phyloP scores from a whole-genome alignment of 495 filamentous ascomycete species.

The Penicillium daleae region DNA sequence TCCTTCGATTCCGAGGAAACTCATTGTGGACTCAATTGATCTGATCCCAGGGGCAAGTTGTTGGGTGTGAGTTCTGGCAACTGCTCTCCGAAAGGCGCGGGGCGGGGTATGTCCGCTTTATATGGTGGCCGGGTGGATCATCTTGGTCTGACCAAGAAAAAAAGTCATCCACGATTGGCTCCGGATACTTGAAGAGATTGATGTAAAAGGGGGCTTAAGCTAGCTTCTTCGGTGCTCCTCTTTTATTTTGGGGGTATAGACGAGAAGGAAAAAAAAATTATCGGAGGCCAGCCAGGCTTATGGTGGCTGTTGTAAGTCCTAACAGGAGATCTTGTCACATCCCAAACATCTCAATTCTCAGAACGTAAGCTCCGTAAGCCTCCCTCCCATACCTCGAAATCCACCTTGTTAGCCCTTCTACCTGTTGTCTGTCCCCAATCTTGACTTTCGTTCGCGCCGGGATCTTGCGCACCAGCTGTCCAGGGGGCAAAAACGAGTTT shows the following conservation, averaged over 20 bases:
- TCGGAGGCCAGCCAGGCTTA: neutral
- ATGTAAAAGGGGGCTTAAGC: neutral
- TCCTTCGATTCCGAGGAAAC: constrained; percentile 51
- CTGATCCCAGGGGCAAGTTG: neutral
- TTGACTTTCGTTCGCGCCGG: neutral
- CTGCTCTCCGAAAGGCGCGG: neutral
- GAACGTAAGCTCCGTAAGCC: constrained; percentile 37
- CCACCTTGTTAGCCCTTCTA: constrained; percentile 35
- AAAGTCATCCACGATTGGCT: constrained; percentile 1
- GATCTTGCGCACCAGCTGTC: constrained; percentile 39
- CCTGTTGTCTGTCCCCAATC: neutral
- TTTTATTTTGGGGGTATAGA: constrained; percentile 4
- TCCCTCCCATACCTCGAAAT: constrained; percentile 58
- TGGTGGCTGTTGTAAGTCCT: neutral
- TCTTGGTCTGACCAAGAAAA: neutral
- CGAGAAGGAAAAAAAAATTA: neutral
- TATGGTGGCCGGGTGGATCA: neutral
- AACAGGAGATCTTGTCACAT: neutral
- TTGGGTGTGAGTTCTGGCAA: neutral
- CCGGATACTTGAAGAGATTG: neutral
- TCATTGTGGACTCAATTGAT: neutral
- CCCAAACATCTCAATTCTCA: constrained; percentile 13
- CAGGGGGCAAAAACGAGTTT: constrained; percentile 82
- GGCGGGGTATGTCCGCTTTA: constrained; percentile 2
- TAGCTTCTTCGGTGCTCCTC: neutral